These are phyloP conservation scores for Atkinsonella hypoxylon DNA, from an alignment of 2,329 filamentous ascomycete species.

Conservation along the genomic window DNA sequence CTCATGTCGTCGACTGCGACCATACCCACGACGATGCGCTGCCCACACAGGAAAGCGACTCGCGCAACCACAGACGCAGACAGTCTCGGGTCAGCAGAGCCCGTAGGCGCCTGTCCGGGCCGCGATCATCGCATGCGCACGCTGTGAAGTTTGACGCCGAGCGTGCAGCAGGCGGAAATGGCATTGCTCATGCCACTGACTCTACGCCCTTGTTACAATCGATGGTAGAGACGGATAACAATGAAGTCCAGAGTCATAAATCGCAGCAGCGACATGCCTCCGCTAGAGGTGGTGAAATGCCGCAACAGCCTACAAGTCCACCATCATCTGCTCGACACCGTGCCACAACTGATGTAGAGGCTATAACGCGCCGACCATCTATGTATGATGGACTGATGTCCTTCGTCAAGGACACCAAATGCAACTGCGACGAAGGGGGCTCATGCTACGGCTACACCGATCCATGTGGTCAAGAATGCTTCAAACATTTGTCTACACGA, in stretches of 20 bases:
- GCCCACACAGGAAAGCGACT: constrained; percentile 14
- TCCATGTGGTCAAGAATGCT: constrained; percentile 54
- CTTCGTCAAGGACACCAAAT: constrained; percentile 53
- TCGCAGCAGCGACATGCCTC: constrained; percentile 18
- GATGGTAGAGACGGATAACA: constrained; percentile 13
- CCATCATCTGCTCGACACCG: constrained; percentile 13
- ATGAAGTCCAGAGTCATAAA: constrained; percentile 12
- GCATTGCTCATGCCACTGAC: constrained; percentile 22
- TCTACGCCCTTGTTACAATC: constrained; percentile 34
- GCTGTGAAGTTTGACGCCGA: constrained; percentile 1
- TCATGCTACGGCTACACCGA: constrained; percentile 54
- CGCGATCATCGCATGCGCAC: constrained; percentile 13
- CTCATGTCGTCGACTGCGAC: constrained; percentile 71
- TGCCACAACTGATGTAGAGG: constrained; percentile 17
- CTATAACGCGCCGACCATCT: constrained; percentile 35
- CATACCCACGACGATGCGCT: constrained; percentile 53
- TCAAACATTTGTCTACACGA: constrained; percentile 41
- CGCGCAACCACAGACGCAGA: constrained; percentile 14
- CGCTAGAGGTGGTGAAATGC: constrained; percentile 18
- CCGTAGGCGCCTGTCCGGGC: constrained; percentile 17
- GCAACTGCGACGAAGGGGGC: constrained; percentile 47
- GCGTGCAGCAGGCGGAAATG: constrained; percentile 6
- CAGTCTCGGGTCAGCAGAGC: constrained; percentile 21
- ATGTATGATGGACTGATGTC: constrained; percentile 46
- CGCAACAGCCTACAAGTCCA: constrained; percentile 15